Percentiles rank a stretch among this genome's conserved stretches.
These are phyloP conservation scores for Sclerotinia spermophila DNA, from an alignment of 2,329 filamentous ascomycete species.

Conservation along the genomic window DNA sequence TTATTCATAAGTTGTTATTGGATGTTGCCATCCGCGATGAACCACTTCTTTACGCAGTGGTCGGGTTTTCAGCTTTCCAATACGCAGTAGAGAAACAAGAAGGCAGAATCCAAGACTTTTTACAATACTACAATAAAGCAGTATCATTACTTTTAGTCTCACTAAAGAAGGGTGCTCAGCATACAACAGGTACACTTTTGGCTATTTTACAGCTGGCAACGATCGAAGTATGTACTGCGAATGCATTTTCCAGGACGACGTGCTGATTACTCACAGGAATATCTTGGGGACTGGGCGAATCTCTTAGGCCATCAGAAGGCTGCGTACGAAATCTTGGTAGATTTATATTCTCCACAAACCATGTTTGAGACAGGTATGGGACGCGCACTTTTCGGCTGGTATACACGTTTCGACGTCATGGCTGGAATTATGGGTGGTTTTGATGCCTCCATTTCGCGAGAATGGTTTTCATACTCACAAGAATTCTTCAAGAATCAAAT, in stretches of 20 bases:
- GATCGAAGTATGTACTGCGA: slow-evolving; percentile 66
- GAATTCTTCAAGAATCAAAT: slow-evolving; percentile 60
- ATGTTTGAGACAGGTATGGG: slow-evolving; percentile 68
- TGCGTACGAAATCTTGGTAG: slow-evolving; percentile 74
- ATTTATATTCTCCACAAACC: slow-evolving; percentile 72
- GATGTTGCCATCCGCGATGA: slow-evolving; percentile 73
- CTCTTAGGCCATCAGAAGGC: slow-evolving; percentile 89
- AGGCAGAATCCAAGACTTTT: slow-evolving; percentile 74
- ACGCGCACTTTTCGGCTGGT: slow-evolving; percentile 80
- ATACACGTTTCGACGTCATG: slow-evolving; percentile 81
- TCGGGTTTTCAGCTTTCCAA: slow-evolving; percentile 87
- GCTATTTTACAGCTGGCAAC: slow-evolving; percentile 90
- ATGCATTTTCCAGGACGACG: not conserved
- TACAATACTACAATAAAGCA: slow-evolving; percentile 87
- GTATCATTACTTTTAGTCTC: slow-evolving; percentile 71
- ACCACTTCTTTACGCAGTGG: slow-evolving; percentile 78
- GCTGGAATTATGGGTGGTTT: slow-evolving; percentile 79
- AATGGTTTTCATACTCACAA: slow-evolving; percentile 61
- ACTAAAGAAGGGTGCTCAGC: slow-evolving; percentile 66
- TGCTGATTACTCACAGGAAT: slow-evolving; percentile 59
- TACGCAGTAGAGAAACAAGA: slow-evolving; percentile 66
- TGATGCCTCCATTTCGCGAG: slow-evolving; percentile 65
- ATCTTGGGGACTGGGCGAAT: slow-evolving; percentile 92
- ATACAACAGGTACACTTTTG: slow-evolving; percentile 70
- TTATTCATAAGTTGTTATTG: slow-evolving; percentile 69